Evolutionary conservation across 352 stramenopile genomes (phyloP), one percentile per base, ranked within the genome.

Genomic region (Phytophthora vignae): DNA sequence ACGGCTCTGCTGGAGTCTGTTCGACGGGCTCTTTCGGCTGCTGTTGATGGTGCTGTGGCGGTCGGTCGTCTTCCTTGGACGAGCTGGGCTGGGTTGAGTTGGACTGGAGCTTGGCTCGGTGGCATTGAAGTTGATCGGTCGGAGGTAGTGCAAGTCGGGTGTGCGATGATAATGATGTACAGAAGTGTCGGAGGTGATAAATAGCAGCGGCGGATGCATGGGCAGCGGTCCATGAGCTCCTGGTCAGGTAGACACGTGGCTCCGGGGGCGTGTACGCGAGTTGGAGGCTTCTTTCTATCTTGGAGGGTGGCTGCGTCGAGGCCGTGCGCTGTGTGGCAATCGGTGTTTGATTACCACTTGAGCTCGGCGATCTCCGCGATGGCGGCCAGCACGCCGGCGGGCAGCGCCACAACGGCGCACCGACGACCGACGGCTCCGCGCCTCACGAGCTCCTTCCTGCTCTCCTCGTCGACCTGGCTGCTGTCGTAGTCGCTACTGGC

Each of bases 341-440:
- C 8, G n/a, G 52, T 60, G 57, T 40, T 1, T 22, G 33, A 22
- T 76, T 46, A 70, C 67, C 71, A 73, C 42, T 72, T 63, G 22
- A 67, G 40, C 50, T 74, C 60, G 1, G 69, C 56, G 29, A 69
- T 70, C 44, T 71, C 60, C 66, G 68, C 55, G 19, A 79, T 65
- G 44, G 63, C 57, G n/a, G 48, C 31, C 10, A 74, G 21, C 19
- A 77, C 21, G 31, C 69, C 64, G 10, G 58, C 17, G 0, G 74
- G 61, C 14, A 84, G 59, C 8, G 50, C 56, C 11, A 75, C 69
- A 25, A 84, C 65, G 21, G 77, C 77, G 25, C 57, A 71, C 21
- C 77, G 74, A 9, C 77, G 77, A 14, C 77, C 77, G 22, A 84
- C 77, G 9, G 77, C 77, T n/a, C 77, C 77, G 4, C 67, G 67